Base-by-base conservation (phyloP, 2,329 filamentous ascomycete species). In the Drechslerella dactyloides region DNA sequence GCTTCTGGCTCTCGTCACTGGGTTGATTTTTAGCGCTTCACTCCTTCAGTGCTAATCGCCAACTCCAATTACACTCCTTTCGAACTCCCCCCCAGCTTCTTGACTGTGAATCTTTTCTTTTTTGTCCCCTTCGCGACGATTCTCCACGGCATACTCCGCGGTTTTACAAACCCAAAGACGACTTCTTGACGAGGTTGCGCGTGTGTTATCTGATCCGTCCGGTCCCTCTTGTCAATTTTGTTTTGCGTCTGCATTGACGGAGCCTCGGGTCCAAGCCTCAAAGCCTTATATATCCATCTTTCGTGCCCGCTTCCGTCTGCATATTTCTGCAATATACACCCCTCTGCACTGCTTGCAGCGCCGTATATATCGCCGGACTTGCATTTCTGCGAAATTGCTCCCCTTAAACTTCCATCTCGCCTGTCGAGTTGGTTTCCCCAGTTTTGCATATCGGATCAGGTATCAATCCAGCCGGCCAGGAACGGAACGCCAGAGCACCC, bases 21-120 rank as follows among this genome's bases (percentile, higher is more conserved):
- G 66, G 59, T 70, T 70, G 66, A 61, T 53, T 23, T 69, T 70
- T 64, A 70, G 66, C 66, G 66, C 66, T 70, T 50, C 66, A 70
- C 59, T 70, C 66, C 48, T 64, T 70, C 33, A 42, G 66, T 70
- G 66, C 66, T 54, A 56, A 59, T 48, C 11, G 11, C 51, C 59
- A 70, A 70, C 66, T 64, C 66, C 66, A 70, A 70, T 70, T 64
- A 70, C 66, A 70, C 66, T 70, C 66, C 50, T 70, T 70, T 64
- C 48, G 63, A 44, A 40, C 19, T 33, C 58, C 37, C 62, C 64
- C n/a, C n/a, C n/a, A n/a, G n/a, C n/a, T 50, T 15, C 30, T 42
- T 42, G 37, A 52, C 48, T n/a, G n/a, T n/a, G n/a, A n/a, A n/a
- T n/a, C n/a, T n/a, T 15, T 27, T 62, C 15, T 63, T 52, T 46